Evolutionary conservation across 2,329 filamentous ascomycete genomes (phyloP), one percentile per base, ranked within the genome.

Genomic region (Calycina herbarum): DNA sequence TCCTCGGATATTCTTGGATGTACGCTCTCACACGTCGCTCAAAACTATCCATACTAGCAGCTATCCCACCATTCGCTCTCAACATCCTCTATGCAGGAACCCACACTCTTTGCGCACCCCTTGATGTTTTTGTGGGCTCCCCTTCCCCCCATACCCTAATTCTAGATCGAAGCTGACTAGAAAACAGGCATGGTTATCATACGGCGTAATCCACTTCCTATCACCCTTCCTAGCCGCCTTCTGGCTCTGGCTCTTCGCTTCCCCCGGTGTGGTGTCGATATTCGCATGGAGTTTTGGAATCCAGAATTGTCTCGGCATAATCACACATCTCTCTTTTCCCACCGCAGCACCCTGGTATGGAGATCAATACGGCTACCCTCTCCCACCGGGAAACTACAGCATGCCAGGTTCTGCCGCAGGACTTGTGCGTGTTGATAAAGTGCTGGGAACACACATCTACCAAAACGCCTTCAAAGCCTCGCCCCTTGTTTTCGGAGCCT

Each of bases 301-400:
- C 84, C 93, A 97, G 87, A 94, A 93, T 79, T 86, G 96, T 70
- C 82, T 90, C 5, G 94, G 93, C 62, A 93, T 97, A 66, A 87
- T 90, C 33, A 93, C 95, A 68, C 93, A 97, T 80, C 84, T 97
- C 61, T 79, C 92, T 67, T 94, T 97, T 78, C 94, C 94, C 0
- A 96, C 93, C 80, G 94, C 94, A 33, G 92, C 94, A 24, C 94
- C 94, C 0, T 97, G 94, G 94, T 97, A 97, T 75, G 94, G 97
- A 82, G 94, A 94, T 78, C 85, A 91, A 73, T 92, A 96, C 77
- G 94, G 94, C 10, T 73, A 73, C 70, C 73, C 73, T 45, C 82
- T 97, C 57, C 92, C 92, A 38, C 93, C 93, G 0, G 94, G 94
- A 61, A 92, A 94, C 73, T 97, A 97, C 79, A 92, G 90, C 64